A percentile compares a stretch with the other conserved stretches of the same genome.
Evolutionary conservation across 257 asterid genomes (phyloP).

Genomic region (Nicotiana tomentosiformis): DNA sequence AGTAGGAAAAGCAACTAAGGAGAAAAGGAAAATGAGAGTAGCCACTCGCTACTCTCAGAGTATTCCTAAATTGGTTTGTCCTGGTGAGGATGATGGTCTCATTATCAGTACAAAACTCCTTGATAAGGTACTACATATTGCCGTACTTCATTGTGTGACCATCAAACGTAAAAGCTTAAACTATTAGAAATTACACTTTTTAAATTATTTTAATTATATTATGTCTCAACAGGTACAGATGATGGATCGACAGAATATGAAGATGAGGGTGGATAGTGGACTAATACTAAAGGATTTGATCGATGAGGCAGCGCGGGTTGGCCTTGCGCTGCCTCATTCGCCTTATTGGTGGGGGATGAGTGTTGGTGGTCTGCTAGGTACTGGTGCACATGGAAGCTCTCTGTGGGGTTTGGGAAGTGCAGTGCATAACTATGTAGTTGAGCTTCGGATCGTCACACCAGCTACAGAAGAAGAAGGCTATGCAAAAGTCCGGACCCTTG

Average conservation of each 20-base stretch:
- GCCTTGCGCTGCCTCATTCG: slow-evolving; percentile 47
- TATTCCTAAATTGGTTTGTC: slow-evolving; percentile 60
- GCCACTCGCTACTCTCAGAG: slow-evolving; percentile 57
- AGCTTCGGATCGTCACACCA: slow-evolving; percentile 44
- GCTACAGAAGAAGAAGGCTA: slow-evolving; percentile 35
- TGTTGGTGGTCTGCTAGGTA: slow-evolving; percentile 59
- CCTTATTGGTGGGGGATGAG: slow-evolving; percentile 83
- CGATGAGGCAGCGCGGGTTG: slow-evolving; percentile 30
- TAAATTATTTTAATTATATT: no score
- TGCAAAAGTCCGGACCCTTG: slow-evolving; percentile 29
- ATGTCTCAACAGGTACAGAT: neutral
- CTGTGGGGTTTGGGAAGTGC: slow-evolving; percentile 61
- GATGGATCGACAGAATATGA: slow-evolving; percentile 26
- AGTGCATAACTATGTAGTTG: slow-evolving; percentile 48
- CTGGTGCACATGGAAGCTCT: slow-evolving; percentile 83
- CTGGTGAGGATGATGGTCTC: slow-evolving; percentile 42
- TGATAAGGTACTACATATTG: neutral
- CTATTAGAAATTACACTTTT: no score
- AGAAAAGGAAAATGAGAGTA: slow-evolving; percentile 35
- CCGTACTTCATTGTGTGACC: no score
- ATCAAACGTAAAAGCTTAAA: no score
- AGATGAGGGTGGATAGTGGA: slow-evolving; percentile 58
- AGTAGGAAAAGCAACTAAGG: slow-evolving; percentile 36
- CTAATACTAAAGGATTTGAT: slow-evolving; percentile 44
- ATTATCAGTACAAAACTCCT: slow-evolving; percentile 47